Evolutionary conservation across 306 rosid species (phyloP).

Genomic region (Casuarina cunninghamiana): DNA sequence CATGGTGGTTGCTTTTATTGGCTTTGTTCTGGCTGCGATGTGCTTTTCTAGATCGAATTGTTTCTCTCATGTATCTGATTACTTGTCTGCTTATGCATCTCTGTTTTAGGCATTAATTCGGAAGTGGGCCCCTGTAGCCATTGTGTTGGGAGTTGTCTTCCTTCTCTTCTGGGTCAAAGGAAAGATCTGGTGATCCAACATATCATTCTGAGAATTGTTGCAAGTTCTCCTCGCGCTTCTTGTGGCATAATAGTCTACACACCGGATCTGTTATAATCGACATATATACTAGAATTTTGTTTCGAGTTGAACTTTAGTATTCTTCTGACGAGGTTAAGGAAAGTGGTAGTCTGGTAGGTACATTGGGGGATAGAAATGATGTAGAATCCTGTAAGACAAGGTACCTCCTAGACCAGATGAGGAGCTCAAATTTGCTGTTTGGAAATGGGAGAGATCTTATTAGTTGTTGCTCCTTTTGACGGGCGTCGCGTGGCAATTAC

Average conservation of each 20-base stretch:
- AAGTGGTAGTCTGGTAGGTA: not conserved
- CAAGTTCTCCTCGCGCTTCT: slow-evolving; percentile 22
- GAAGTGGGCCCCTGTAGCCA: slow-evolving; percentile 98
- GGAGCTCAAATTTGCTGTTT: not conserved
- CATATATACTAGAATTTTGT: not conserved
- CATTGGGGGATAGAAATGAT: not conserved
- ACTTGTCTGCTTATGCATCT: slow-evolving; percentile 7
- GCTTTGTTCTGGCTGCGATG: not conserved
- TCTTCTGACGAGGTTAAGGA: not conserved
- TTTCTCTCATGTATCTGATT: slow-evolving; percentile 18
- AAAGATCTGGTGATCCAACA: slow-evolving; percentile 78
- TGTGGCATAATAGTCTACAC: slow-evolving; percentile 20
- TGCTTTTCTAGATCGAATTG: not conserved
- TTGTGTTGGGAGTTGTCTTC: slow-evolving; percentile 94
- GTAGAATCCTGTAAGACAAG: not conserved
- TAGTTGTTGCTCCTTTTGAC: not conserved
- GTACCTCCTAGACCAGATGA: not conserved
- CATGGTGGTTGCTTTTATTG: not conserved
- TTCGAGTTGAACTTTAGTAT: not conserved
- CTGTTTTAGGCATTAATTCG: slow-evolving; percentile 77
- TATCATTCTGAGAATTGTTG: slow-evolving; percentile 8
- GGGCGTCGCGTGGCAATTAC: not conserved
- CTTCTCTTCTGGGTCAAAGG: slow-evolving; percentile 94
- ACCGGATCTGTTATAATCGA: not conserved
- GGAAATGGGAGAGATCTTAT: not conserved